Evolutionary conservation across 805 yeast genomes (phyloP), one percentile per base, ranked within the genome.

Genomic region (Schwanniomyces sp.): DNA sequence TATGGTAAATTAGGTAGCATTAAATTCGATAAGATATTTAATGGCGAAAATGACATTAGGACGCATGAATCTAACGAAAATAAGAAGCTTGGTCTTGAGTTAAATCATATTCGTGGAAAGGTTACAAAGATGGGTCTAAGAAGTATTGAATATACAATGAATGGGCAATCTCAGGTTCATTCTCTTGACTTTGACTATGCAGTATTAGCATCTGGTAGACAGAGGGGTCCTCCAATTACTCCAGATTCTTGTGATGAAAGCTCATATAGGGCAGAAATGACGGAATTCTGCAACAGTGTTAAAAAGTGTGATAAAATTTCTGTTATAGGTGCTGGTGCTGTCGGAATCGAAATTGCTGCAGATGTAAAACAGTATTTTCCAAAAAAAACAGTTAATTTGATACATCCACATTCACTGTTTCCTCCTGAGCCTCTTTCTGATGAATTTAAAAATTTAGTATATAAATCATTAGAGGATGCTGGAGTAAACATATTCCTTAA

Each of bases 151-250:
- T 70, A 69, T 44, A 41, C 45, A 11, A 51, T 70, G 43, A 44
- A 50, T 28, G 45, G 27, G 24, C 24, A 28, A 12, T 46, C 44
- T 7, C 41, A 44, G 5, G n/a, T 42, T 21, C 53, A 48, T 12
- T 48, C 49, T 1, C 56, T 69, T 40, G 57, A 61, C 7, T 80
- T 78, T 55, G 81, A 80, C 51, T 79, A 75, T 51, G 74, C 70
- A 16, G 62, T 79, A 7, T 56, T 70, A 43, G 79, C 82, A 5
- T 61, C 78, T 2, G 85, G 85, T 1, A 64, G 84, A 56, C 65
- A 78, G 43, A 62, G 84, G 49, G 61, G 63, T 37, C 79, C 81
- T 81, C 85, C 84, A 12, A 72, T 77, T 34, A 78, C 79, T 30
- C 84, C 84, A 2, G 55, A 63, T 16, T 81, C 75, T 0, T 55